Evolutionary conservation across 768 basidiomycete genomes (phyloP).

Genomic region (Gloeopeniophorella convolvens): DNA sequence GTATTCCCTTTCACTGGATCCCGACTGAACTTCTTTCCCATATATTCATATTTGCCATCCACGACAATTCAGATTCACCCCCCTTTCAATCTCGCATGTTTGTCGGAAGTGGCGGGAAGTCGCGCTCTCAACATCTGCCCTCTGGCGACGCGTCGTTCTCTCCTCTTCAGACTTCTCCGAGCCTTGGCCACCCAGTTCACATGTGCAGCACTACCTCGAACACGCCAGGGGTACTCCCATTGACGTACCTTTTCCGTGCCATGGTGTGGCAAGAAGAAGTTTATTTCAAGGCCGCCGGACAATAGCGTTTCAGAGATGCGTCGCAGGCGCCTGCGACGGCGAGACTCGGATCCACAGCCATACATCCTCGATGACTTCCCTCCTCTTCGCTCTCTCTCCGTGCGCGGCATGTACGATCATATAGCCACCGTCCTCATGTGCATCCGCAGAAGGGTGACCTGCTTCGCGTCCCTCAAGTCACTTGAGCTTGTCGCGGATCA

Average conservation of each 20-base stretch:
- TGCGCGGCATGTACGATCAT: conserved; percentile 2
- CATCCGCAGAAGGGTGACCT: neutral
- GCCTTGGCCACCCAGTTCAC: neutral
- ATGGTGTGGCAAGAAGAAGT: neutral
- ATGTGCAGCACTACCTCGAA: conserved; percentile 4
- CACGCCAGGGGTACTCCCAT: neutral
- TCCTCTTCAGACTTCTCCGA: neutral
- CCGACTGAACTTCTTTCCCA: conserved; percentile 18
- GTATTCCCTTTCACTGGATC: conserved; percentile 13
- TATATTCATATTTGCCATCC: conserved; percentile 9
- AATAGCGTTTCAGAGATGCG: too few relatives aligned
- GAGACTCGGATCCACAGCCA: neutral
- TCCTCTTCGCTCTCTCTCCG: conserved; percentile 1
- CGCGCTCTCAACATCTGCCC: conserved; percentile 11
- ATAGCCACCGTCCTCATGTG: conserved; percentile 4
- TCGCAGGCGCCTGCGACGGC: neutral
- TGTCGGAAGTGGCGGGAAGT: conserved; percentile 15
- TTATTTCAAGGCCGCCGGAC: neutral
- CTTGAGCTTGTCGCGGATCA: conserved; percentile 4
- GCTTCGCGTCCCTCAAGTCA: conserved; percentile 5
- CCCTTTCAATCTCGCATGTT: conserved; percentile 17
- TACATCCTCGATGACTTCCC: neutral
- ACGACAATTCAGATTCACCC: neutral
- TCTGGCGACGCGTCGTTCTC: conserved; percentile 17
- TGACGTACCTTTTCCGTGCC: conserved; percentile 8